A percentile compares a stretch with the other conserved stretches of the same genome.
These are phyloP conservation scores for Xylariales sp. DNA, from an alignment of 2,329 filamentous ascomycete species.

Conservation along the genomic window DNA sequence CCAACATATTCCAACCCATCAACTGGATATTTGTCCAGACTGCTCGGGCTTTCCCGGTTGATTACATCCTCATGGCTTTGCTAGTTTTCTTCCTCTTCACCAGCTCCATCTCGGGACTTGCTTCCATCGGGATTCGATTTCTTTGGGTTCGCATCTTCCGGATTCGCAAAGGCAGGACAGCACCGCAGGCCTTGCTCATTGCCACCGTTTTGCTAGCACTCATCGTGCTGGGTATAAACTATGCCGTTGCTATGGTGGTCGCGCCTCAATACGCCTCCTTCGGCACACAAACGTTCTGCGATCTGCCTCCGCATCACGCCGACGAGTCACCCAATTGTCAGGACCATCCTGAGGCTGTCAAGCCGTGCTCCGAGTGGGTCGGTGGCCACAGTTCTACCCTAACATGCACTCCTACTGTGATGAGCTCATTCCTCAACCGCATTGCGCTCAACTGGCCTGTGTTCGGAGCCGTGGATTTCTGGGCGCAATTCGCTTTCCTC, in stretches of 20 bases:
- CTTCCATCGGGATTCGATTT: constrained; percentile 87
- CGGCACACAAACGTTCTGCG: constrained; percentile 91
- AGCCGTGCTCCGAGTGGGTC: constrained; percentile 75
- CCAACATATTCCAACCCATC: constrained; percentile 91
- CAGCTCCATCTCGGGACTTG: constrained; percentile 81
- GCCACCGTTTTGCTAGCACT: constrained; percentile 88
- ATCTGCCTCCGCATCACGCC: constrained; percentile 58
- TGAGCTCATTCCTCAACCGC: constrained; percentile 89
- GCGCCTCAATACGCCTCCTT: constrained; percentile 94
- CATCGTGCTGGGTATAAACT: constrained; percentile 88
- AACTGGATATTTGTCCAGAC: constrained; percentile 85
- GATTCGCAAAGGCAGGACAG: constrained; percentile 83
- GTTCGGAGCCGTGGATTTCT: constrained; percentile 90
- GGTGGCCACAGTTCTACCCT: constrained; percentile 66
- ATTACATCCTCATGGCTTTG: constrained; percentile 85
- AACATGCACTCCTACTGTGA: constrained; percentile 86
- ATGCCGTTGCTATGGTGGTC: constrained; percentile 87
- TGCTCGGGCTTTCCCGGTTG: constrained; percentile 80
- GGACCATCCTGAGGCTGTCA: constrained; percentile 65
- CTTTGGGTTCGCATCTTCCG: constrained; percentile 92
- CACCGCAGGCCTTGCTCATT: constrained; percentile 86
- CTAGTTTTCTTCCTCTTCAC: constrained; percentile 84
- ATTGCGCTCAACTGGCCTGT: constrained; percentile 93
- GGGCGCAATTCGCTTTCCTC: constrained; percentile 92
- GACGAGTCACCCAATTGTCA: constrained; percentile 73